These are phyloP conservation scores for Diplodia sapinea DNA, from an alignment of 2,329 filamentous ascomycete species.

Conservation along the genomic window DNA sequence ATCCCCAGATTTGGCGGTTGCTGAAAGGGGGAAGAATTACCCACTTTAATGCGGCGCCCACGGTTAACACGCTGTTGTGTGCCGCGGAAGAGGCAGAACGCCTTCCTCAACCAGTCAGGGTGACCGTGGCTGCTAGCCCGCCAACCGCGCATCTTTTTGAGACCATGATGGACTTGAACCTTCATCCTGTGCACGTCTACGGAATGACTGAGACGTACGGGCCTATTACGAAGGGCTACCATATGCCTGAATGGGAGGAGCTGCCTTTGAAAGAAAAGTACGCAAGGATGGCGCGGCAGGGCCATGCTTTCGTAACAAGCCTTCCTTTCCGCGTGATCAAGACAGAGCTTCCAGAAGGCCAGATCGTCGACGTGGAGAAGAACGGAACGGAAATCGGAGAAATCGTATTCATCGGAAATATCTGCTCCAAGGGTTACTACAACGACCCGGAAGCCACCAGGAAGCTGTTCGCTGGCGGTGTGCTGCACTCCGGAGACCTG, in stretches of 20 bases:
- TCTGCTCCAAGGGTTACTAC: conserved; percentile 90
- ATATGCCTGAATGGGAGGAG: conserved; percentile 81
- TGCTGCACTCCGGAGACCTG: conserved; percentile 86
- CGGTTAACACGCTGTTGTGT: conserved; percentile 93
- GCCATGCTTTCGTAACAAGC: conserved; percentile 86
- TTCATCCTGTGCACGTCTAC: conserved; percentile 92
- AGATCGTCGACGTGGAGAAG: conserved; percentile 68
- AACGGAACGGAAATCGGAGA: conserved; percentile 80
- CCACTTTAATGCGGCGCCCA: conserved; percentile 95
- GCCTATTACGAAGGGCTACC: conserved; percentile 92
- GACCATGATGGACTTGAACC: conserved; percentile 86
- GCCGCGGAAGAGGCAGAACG: conserved; percentile 74
- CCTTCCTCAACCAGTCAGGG: conserved; percentile 73
- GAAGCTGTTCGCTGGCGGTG: conserved; percentile 86
- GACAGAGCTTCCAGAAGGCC: conserved; percentile 60
- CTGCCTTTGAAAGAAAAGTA: conserved; percentile 79
- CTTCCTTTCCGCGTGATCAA: conserved; percentile 83
- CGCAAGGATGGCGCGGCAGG: conserved; percentile 88
- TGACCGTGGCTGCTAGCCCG: conserved; percentile 91
- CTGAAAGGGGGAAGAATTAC: conserved; percentile 86
- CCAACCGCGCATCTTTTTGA: conserved; percentile 90
- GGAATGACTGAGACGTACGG: conserved; percentile 89
- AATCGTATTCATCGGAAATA: conserved; percentile 88
- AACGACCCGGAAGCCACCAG: conserved; percentile 85
- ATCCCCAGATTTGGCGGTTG: conserved; percentile 87